Evolutionary conservation across 768 basidiomycete genomes (phyloP), one percentile per base, ranked within the genome.

Genomic region (Mycena belliarum): DNA sequence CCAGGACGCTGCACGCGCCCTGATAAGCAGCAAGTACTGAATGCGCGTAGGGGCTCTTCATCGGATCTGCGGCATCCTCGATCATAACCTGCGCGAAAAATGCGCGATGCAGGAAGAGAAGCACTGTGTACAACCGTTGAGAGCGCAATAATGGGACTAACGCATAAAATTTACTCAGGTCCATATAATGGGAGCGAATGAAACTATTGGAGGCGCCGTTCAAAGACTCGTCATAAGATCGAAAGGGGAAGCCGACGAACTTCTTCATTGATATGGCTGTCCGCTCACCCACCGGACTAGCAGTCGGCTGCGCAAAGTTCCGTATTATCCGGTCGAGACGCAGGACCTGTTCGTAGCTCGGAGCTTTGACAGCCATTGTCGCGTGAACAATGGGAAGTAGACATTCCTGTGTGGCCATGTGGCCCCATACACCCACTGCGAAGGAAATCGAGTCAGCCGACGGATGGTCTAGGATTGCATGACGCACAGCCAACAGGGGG

Each of bases 41-140:
- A 32, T 77, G 75, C 25, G 76, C 70, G 59, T 81, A 80, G 7
- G 79, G 76, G 49, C 78, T 80, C 47, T 68, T 67, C 59, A 83
- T 63, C 0, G 85, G 82, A 60, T 83, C 74, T 1, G 70, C 65
- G 1, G 81, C 75, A 54, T 79, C 66, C 54, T 81, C 78, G 2
- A 75, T 69, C 69, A 86, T 73, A 6, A 81, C 83, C 64, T 82
- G 81, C 11, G 81, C 82, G 63, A 86, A 85, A 66, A 78, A 83
- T 20, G 77, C 75, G 48, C 84, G 76, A 66, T 86, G 85, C 15
- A 86, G 70, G 65, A 77, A 82, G 49, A 86, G 61, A 14, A 84
- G 72, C 65, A 82, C 83, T 85, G 57, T 20, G 24, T 32, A 59
- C 24, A 56, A 28, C 59, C 46, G 59, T 57, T 64, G 61, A 60